Evolutionary conservation across 2,329 filamentous ascomycete species (phyloP).

Genomic region (Fusarium praegraminearum): DNA sequence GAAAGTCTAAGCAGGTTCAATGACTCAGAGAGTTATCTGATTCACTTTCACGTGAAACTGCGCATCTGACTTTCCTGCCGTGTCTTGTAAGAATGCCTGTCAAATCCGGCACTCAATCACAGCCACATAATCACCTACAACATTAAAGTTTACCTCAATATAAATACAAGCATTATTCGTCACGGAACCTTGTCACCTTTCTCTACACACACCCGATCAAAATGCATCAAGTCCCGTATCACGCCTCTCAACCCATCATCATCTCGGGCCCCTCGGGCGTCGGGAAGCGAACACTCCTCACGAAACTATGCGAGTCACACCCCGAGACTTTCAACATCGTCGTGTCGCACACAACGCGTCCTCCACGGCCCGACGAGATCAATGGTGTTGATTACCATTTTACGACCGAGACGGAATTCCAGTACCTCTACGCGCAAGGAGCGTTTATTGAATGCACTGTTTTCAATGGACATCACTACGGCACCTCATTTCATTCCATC

Average conservation of each 20-base stretch:
- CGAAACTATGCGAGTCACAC: background rate
- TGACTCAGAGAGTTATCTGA: background rate
- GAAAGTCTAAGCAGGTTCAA: background rate
- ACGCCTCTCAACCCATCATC: background rate
- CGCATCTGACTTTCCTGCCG: background rate
- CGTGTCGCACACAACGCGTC: background rate
- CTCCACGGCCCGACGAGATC: rapidly evolving
- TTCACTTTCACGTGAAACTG: background rate
- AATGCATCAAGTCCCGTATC: background rate
- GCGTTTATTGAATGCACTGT: background rate
- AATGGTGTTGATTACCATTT: background rate
- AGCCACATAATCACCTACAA: background rate
- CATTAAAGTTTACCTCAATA: background rate
- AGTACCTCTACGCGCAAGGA: rapidly evolving
- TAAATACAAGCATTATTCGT: background rate
- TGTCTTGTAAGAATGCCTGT: background rate
- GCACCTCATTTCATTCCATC: background rate
- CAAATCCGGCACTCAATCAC: background rate
- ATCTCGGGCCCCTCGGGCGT: background rate
- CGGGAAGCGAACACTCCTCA: background rate
- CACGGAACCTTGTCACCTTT: background rate
- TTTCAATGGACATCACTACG: background rate
- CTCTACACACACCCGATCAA: no score
- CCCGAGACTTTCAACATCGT: background rate
- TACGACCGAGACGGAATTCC: background rate